Conservation (phyloP, 148 eudicot species). For the Tetragonia tetragonoides region DNA sequence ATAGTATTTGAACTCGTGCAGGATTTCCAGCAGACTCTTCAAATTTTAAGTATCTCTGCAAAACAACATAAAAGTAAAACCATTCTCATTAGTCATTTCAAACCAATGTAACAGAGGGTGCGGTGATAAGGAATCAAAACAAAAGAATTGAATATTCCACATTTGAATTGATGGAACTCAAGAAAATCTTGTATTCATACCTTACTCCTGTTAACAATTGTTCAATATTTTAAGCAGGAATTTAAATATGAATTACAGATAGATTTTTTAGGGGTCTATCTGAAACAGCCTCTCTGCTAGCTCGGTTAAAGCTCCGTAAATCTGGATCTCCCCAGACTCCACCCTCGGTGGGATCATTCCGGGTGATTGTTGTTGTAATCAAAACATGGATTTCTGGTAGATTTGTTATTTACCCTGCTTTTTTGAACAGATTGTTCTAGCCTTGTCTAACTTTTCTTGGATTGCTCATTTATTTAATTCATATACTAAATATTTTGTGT, state of each 20-base stretch:
- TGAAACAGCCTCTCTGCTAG: too few relatives aligned
- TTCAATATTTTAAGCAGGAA: neutral
- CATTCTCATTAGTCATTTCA: neutral
- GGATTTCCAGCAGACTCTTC: conserved; percentile 92
- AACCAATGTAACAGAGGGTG: neutral
- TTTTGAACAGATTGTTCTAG: neutral
- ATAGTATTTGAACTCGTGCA: conserved; percentile 77
- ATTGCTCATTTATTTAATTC: neutral
- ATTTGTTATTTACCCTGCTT: neutral
- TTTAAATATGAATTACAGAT: neutral
- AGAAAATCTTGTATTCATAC: too few relatives aligned
- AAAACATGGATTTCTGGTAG: neutral
- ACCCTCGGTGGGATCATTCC: too few relatives aligned
- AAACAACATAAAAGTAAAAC: neutral
- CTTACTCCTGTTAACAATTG: neutral
- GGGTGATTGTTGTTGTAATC: too few relatives aligned
- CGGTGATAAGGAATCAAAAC: neutral
- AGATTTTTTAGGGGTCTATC: neutral
- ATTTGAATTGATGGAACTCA: neutral
- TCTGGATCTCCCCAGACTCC: too few relatives aligned
- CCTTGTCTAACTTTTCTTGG: neutral
- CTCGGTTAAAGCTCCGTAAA: too few relatives aligned
- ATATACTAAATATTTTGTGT: neutral
- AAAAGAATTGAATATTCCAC: neutral
- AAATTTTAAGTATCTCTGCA: conserved; percentile 77